Base-by-base conservation (phyloP, 2,329 filamentous ascomycete species). In the Cladorrhinum sp. region DNA sequence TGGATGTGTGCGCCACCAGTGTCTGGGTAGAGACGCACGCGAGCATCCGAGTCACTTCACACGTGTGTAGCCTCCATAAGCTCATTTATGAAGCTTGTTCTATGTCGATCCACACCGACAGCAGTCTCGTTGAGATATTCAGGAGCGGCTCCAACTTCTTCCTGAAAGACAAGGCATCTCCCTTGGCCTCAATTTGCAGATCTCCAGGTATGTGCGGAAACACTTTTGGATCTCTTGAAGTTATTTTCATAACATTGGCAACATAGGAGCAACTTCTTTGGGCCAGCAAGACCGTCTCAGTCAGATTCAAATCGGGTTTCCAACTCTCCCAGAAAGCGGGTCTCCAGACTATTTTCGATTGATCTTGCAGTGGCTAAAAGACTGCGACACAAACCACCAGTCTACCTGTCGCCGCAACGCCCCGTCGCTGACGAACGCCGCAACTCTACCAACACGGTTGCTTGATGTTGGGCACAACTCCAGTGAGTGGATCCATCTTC, bases 291-390 rank as follows among this genome's bases (percentile, higher is more conserved):
- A 46, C 5, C 16, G 7, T 14, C 2, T 33, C 10, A 39, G 36
- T 2, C 18, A 46, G 20, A 42, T 55, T 26, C 53, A 55, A 23
- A 26, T 46, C 3, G 53, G 53, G 3, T 24, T 55, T n/a, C 53
- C 53, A 42, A 24, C 20, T 7, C 20, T 55, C 8, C 10, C 39
- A 24, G 8, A 20, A 18, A 24, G 10, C 21, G n/a, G 10, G 3
- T 21, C 24, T 14, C 2, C 2, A 2, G 53, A 26, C 3, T 57
- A 68, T 12, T 49, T 65, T 1, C 24, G 52, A 10, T n/a, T 67
- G 1, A 53, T 69, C 18, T 21, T 21, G 1, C 36, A 62, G 26
- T 58, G 57, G 57, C 49, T 58, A 1, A 8, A 24, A 0, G 23
- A 58, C 12, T 58, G 57, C 16, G 49, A 58, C 42, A 9, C 12